Conservation (phyloP, 805 yeast species). For the Ogataea minuta region DNA sequence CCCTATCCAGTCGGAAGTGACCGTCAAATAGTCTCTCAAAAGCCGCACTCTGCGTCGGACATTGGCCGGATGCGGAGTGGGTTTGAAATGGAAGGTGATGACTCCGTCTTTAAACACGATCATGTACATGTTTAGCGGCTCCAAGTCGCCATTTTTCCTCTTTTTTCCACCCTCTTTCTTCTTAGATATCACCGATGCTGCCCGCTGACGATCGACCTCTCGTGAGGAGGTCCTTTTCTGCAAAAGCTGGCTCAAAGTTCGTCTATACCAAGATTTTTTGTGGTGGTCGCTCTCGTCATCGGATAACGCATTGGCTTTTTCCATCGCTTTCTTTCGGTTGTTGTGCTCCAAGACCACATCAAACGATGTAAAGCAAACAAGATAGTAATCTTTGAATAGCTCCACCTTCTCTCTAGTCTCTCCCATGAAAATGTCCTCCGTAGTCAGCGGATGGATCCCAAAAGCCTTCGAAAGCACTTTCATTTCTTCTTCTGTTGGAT, state of each 20-base stretch:
- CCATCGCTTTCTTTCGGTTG: constrained; percentile 31
- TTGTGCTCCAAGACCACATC: constrained; percentile 76
- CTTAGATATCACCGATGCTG: constrained; percentile 22
- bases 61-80: constrained; percentile 94
- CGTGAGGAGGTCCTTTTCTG: constrained; percentile 5
- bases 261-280: constrained; percentile 17
- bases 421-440: constrained; percentile 90
- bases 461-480: constrained; percentile 85
- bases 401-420: constrained; percentile 96
- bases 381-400: constrained; percentile 83
- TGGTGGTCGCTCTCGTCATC: constrained; percentile 23
- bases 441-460: constrained; percentile 93
- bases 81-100: constrained; percentile 87
- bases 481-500: constrained; percentile 97
- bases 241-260: constrained; percentile 6
- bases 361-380: constrained; percentile 84
- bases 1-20: constrained; percentile 94
- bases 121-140: constrained; percentile 89
- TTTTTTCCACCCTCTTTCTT: constrained; percentile 19
- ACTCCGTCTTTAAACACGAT: constrained; percentile 91
- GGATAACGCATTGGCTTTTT: constrained; percentile 20
- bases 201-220: constrained; percentile 1
- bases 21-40: constrained; percentile 81
- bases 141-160: constrained; percentile 54
- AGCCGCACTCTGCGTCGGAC: constrained; percentile 91